Conservation (phyloP, 495 filamentous ascomycete genomes). For the Arthonia radiata region DNA sequence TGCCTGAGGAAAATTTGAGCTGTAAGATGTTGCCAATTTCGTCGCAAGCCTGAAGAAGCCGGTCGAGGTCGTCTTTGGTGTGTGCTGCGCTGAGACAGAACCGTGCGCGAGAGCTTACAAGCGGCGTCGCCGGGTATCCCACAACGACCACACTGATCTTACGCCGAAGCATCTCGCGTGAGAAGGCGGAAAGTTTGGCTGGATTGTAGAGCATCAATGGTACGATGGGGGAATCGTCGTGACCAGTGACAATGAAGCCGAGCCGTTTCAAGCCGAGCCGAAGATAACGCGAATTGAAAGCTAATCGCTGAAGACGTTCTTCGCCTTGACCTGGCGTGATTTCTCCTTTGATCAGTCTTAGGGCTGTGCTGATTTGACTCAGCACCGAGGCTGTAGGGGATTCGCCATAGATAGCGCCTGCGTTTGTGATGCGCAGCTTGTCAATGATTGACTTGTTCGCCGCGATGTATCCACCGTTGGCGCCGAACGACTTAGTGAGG, state of each 20-base stretch:
- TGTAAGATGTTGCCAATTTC: slow-evolving; percentile 81
- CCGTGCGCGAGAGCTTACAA: slow-evolving; percentile 77
- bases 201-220: slow-evolving; percentile 86
- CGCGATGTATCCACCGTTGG: slow-evolving; percentile 90
- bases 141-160: slow-evolving; percentile 98
- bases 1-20: slow-evolving; percentile 82
- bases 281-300: slow-evolving; percentile 96
- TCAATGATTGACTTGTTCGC: slow-evolving; percentile 79
- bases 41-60: slow-evolving; percentile 70
- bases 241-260: slow-evolving; percentile 86
- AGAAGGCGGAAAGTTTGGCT: slow-evolving; percentile 93
- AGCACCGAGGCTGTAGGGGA: slow-evolving; percentile 67
- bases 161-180: slow-evolving; percentile 88
- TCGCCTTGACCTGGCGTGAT: slow-evolving; percentile 76
- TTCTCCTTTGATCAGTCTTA: slow-evolving; percentile 74
- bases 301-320: slow-evolving; percentile 82
- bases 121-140: slow-evolving; percentile 89
- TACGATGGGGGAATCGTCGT: slow-evolving; percentile 95
- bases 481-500: slow-evolving; percentile 92
- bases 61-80: slow-evolving; percentile 93
- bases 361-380: slow-evolving; percentile 61
- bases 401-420: slow-evolving; percentile 71
- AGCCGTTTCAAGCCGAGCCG: slow-evolving; percentile 90
- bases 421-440: slow-evolving; percentile 64
- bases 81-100: slow-evolving; percentile 93